Conservation (phyloP, 2,329 filamentous ascomycete genomes). For the Stagonosporopsis vannaccii region DNA sequence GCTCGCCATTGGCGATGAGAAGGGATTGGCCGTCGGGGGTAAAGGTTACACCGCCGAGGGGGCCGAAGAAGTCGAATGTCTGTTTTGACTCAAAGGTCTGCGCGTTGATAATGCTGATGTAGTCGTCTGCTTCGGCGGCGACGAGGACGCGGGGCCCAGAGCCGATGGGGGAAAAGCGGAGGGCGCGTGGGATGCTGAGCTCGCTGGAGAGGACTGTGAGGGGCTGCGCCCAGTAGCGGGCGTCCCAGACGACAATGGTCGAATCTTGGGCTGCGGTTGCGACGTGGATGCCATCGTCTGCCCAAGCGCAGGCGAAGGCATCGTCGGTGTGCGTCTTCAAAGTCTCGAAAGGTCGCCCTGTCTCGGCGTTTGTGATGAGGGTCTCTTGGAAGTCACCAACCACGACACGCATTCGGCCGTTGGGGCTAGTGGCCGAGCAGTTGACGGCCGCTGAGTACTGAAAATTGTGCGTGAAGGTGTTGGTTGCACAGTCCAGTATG, state of each 20-base stretch:
- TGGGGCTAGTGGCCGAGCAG: conserved; percentile 74
- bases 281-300: conserved; percentile 76
- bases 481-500: conserved; percentile 62
- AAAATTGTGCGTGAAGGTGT: conserved; percentile 64
- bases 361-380: conserved; percentile 73
- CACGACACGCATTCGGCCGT: conserved; percentile 73
- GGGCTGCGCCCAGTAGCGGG: conserved; percentile 69
- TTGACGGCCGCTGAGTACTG: conserved; percentile 71
- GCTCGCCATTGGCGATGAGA: conserved; percentile 72
- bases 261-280: conserved; percentile 81
- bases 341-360: conserved; percentile 63
- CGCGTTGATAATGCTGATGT: conserved; percentile 74
- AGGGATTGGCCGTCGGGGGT: conserved; percentile 72
- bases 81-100: conserved; percentile 70
- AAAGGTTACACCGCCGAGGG: conserved; percentile 73
- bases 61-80: conserved; percentile 76
- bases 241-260: conserved; percentile 77
- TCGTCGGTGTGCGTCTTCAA: conserved; percentile 73
- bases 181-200: conserved; percentile 72
- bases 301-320: conserved; percentile 82
- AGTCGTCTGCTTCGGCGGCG: conserved; percentile 78
- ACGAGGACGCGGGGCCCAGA: conserved; percentile 72
- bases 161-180: conserved; percentile 76
- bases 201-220: conserved; percentile 66
- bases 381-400: conserved; percentile 74